phyloP scores from a whole-genome alignment of 257 asterid genomes.

The Dorcoceras hygrometricum region DNA sequence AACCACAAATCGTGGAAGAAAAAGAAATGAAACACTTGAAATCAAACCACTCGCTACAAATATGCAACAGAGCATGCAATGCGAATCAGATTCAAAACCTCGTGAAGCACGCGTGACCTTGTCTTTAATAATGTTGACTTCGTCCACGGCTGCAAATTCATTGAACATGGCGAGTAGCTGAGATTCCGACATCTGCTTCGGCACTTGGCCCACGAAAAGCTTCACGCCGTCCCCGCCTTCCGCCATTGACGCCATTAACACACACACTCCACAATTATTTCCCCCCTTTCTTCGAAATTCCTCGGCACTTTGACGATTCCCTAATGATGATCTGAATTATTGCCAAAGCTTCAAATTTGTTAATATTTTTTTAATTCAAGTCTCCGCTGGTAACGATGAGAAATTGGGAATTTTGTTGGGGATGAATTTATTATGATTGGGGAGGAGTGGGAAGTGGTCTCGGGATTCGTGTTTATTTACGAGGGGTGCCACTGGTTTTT shows the following conservation, averaged over 20 bases:
- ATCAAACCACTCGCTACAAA: slow-evolving; percentile 56
- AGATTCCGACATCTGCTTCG: slow-evolving; percentile 50
- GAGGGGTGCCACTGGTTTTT: neutral
- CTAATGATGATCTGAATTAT: neutral
- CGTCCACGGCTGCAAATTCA: slow-evolving; percentile 47
- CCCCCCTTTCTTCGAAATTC: neutral
- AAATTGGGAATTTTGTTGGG: neutral
- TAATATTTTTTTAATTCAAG: too few relatives aligned
- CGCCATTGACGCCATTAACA: slow-evolving; percentile 40
- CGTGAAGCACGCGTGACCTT: slow-evolving; percentile 57
- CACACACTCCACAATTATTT: neutral
- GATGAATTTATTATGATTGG: too few relatives aligned
- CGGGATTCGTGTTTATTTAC: neutral
- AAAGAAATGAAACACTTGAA: slow-evolving; percentile 23
- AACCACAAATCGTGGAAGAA: slow-evolving; percentile 20
- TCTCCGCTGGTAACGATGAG: neutral
- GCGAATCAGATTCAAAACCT: slow-evolving; percentile 35
- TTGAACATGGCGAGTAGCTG: slow-evolving; percentile 43
- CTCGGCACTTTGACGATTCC: slow-evolving; percentile 22
- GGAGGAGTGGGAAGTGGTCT: neutral
- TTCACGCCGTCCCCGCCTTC: slow-evolving; percentile 56
- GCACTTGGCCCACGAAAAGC: slow-evolving; percentile 62
- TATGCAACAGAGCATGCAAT: slow-evolving; percentile 26
- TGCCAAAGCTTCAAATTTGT: neutral
- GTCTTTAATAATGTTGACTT: slow-evolving; percentile 59